Base-by-base conservation (phyloP, 2,329 filamentous ascomycete species). In the Fusarium guadeloupense region DNA sequence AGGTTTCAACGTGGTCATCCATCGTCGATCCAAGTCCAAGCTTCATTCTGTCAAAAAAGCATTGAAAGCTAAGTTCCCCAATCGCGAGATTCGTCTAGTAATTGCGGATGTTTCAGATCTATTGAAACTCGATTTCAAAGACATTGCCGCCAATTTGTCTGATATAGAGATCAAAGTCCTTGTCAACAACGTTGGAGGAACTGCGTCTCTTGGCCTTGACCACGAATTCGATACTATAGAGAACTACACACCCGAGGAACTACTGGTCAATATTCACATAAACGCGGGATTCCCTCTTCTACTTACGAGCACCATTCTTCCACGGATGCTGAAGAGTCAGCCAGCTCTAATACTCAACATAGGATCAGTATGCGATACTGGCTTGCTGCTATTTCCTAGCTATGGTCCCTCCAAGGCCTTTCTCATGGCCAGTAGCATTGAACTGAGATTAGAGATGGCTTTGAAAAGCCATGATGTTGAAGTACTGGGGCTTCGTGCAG, bases 1-100 rank as follows among this genome's bases (percentile, higher is more conserved):
- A 39, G 74, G 74, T 17, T 78, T 76, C 67, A 70, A 72, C 41
- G 62, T 78, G 26, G 67, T 75, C 42, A 66, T 75, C 19, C 72
- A 74, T 41, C 72, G 72, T 17, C 71, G 71, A 62, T 61, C 71
- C 45, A 56, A 59, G 17, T 65, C 67, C 44, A 72, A 73, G 61
- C 68, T 76, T 5, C 59, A 59, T 14, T 53, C 64, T 3, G 68
- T 73, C 20, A 68, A 64, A 17, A 47, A 55, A n/a, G 42, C 12
- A 4, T 14, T 30, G 7, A 13, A 14, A 30, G 10, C 13, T 5
- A 13, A 30, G 28, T 30, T 30, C 7, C 28, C 28, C 13, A 14
- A 14, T 4, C 28, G 5, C 12, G 28, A 30, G 7, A 5, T 30
- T 30, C 28, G 28, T 30, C 28, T 30, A 4, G 10, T 30, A 13